Percentiles rank a stretch among this genome's conserved stretches.
phyloP scores from a whole-genome alignment of 2,329 filamentous ascomycete species.

The Teratosphaeria destructans region DNA sequence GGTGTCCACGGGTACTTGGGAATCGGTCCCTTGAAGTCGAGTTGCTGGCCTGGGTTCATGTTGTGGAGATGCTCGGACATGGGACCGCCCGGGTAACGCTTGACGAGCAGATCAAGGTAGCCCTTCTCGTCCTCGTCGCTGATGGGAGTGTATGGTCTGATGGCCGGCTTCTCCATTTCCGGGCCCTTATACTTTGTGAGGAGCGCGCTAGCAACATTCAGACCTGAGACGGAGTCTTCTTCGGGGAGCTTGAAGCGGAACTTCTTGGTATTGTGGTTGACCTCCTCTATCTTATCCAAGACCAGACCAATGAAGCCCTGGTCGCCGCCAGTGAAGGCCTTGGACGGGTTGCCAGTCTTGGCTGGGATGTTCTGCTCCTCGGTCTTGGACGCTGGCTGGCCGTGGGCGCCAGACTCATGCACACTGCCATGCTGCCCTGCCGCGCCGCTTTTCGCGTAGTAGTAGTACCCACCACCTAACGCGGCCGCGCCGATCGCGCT shows the following conservation, averaged over 20 bases:
- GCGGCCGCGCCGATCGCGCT: conserved; percentile 49
- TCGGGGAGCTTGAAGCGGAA: conserved; percentile 82
- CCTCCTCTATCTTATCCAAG: conserved; percentile 62
- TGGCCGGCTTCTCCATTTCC: conserved; percentile 72
- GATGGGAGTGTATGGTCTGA: conserved; percentile 87
- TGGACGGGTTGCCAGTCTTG: conserved; percentile 29
- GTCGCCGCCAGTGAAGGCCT: conserved; percentile 68
- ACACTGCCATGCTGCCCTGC: conserved; percentile 7
- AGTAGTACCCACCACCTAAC: conserved; percentile 48
- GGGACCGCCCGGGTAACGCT: conserved; percentile 78
- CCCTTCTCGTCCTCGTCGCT: conserved; percentile 72
- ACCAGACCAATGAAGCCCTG: conserved; percentile 80
- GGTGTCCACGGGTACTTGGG: conserved; percentile 82
- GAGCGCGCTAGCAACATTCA: conserved; percentile 72
- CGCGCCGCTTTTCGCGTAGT: conserved; percentile 9
- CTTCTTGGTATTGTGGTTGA: conserved; percentile 94
- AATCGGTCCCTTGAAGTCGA: conserved; percentile 90
- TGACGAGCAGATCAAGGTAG: conserved; percentile 79
- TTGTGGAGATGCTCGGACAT: conserved; percentile 87
- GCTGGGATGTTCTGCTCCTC: conserved; percentile 10
- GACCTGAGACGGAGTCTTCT: conserved; percentile 70
- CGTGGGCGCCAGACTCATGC: neutral
- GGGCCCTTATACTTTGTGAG: conserved; percentile 84
- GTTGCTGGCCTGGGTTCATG: conserved; percentile 68
- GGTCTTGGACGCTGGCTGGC: conserved; percentile 12